A percentile compares a stretch with the other conserved stretches of the same genome.
These are phyloP conservation scores for Dictyophora rubrovolvata DNA, from an alignment of 768 basidiomycete genomes.

Conservation along the genomic window DNA sequence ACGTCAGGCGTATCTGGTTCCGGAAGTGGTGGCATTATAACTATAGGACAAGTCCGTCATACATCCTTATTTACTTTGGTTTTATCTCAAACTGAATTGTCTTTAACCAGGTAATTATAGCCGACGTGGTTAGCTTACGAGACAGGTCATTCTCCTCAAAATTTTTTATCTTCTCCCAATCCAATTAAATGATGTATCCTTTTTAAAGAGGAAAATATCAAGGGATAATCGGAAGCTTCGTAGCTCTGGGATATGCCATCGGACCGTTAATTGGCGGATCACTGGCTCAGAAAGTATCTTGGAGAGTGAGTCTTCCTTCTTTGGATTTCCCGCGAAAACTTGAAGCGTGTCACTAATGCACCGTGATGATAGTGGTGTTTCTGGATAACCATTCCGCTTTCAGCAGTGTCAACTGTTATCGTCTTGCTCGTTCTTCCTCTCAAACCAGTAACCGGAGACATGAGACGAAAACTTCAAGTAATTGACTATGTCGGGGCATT, in stretches of 20 bases:
- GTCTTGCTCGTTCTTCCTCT: conserved; percentile 57
- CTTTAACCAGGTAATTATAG: conserved; percentile 51
- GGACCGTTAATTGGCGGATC: conserved; percentile 63
- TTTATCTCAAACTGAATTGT: neutral
- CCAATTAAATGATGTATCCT: neutral
- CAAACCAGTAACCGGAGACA: conserved; percentile 54
- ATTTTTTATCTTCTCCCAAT: neutral
- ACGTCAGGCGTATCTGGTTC: conserved; percentile 40
- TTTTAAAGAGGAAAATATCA: conserved; percentile 60
- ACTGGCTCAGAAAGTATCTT: conserved; percentile 48
- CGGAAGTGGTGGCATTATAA: conserved; percentile 62
- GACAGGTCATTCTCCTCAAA: conserved; percentile 34
- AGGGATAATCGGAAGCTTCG: conserved; percentile 55
- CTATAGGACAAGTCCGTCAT: conserved; percentile 30
- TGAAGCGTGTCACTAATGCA: neutral
- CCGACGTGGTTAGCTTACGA: conserved; percentile 61
- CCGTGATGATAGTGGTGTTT: conserved; percentile 52
- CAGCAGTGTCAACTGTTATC: conserved; percentile 40
- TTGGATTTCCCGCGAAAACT: too few species aligned
- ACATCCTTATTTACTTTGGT: neutral
- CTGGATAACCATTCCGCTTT: conserved; percentile 60
- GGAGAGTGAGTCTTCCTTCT: conserved; percentile 36
- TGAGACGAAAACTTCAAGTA: conserved; percentile 50
- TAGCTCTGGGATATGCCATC: conserved; percentile 52
- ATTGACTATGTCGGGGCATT: conserved; percentile 55